A percentile compares a stretch with the other conserved stretches of the same genome.
Conservation (phyloP, 2,329 filamentous ascomycete genomes). For the Colletotrichum australisinense region DNA sequence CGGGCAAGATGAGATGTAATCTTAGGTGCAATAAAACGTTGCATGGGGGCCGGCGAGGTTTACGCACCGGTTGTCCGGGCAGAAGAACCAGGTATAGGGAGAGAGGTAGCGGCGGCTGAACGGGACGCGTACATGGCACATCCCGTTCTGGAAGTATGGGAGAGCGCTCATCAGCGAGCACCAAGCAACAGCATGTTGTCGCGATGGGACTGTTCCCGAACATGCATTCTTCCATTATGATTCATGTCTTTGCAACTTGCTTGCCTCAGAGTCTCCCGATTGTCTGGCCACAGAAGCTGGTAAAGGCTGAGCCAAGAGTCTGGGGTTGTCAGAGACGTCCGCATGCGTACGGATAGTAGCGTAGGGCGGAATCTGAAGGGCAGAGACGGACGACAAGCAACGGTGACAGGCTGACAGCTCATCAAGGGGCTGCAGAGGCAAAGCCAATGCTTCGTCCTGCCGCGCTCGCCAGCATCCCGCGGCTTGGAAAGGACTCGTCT, state of each 20-base stretch:
- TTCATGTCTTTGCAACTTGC: neutral
- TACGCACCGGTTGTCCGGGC: slow-evolving; percentile 18
- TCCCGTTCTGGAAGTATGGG: neutral
- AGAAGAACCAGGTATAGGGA: slow-evolving; percentile 2
- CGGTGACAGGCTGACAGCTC: slow-evolving; percentile 8
- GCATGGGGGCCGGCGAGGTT: slow-evolving; percentile 28
- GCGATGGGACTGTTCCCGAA: neutral
- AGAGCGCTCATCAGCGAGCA: neutral
- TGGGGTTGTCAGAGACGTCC: slow-evolving; percentile 9
- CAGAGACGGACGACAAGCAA: slow-evolving; percentile 9
- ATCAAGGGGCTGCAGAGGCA: slow-evolving; percentile 1
- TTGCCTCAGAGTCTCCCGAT: neutral
- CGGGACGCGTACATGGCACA: neutral
- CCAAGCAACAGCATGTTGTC: neutral
- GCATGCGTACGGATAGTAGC: neutral
- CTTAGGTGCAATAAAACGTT: slow-evolving; percentile 31
- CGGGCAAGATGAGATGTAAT: slow-evolving; percentile 31
- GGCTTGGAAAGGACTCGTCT: neutral
- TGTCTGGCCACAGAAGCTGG: neutral
- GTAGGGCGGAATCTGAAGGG: neutral
- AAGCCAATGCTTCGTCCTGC: neutral
- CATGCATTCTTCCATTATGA: neutral
- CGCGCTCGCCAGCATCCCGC: neutral
- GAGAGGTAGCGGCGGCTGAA: neutral
- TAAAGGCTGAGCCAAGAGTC: slow-evolving; percentile 5